A percentile compares a stretch with the other conserved stretches of the same genome.
Conservation (phyloP, 495 filamentous ascomycete genomes). For the Bacidia rubella region DNA sequence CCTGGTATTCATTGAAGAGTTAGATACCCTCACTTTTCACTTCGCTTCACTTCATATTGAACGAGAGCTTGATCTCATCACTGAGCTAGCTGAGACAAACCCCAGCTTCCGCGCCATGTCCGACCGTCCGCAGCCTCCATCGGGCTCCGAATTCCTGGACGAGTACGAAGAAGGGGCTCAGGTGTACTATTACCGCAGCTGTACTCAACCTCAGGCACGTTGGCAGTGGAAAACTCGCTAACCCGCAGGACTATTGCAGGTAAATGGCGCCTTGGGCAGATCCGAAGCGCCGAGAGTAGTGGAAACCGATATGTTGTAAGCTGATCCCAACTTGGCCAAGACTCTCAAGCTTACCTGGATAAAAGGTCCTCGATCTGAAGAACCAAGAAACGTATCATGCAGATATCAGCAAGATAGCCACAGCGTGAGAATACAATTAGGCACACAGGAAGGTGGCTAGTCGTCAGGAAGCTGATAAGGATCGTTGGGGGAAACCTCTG, state of each 20-base stretch:
- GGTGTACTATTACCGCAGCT: conserved; percentile 8
- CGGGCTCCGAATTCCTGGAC: not conserved
- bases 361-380: conserved; percentile 9
- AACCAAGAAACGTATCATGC: conserved; percentile 10
- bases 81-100: not conserved
- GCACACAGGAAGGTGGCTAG: not conserved
- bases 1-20: not conserved
- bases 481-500: not conserved
- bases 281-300: conserved; percentile 8
- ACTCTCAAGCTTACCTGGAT: conserved; percentile 2
- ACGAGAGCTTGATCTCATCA: not conserved
- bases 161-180: conserved; percentile 1
- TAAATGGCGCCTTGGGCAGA: conserved; percentile 11
- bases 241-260: conserved; percentile 1
- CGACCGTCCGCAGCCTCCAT: not conserved
- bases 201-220: no score
- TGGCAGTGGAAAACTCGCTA: not conserved
- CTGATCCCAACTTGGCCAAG: not conserved
- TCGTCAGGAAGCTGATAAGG: not conserved
- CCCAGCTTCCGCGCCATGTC: not conserved
- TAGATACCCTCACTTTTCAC: not conserved
- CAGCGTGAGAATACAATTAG: not conserved
- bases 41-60: not conserved
- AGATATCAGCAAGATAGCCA: conserved; percentile 12
- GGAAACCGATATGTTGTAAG: conserved; percentile 11